Evolutionary conservation across 164 flowering plant genomes (phyloP).

Genomic region (Magnolia sinica): DNA sequence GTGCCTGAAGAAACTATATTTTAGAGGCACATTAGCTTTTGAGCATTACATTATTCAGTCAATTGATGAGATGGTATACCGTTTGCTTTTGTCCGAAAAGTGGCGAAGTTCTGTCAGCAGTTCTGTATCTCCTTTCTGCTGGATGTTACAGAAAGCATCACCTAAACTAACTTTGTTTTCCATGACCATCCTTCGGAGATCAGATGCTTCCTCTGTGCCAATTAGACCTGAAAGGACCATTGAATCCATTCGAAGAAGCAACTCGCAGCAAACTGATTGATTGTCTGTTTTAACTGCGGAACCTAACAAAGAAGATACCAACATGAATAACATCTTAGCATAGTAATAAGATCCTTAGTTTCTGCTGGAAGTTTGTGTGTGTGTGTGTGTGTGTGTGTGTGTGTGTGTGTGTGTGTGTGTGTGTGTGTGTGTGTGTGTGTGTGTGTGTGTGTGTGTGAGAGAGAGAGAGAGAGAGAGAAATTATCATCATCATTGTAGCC

Average conservation of each 20-base stretch:
- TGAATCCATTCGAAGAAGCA: conserved; percentile 80
- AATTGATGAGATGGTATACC: conserved; percentile 28
- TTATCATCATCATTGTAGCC: too few species aligned
- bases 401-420: too few species aligned
- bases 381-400: too few species aligned
- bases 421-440: too few species aligned
- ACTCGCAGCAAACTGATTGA: conserved; percentile 36
- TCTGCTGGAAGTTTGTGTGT: not conserved
- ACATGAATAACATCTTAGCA: not conserved
- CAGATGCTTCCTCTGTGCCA: conserved; percentile 49
- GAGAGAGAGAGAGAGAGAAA: too few species aligned
- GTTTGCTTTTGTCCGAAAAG: conserved; percentile 35
- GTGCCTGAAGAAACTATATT: not conserved
- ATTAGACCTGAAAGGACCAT: conserved; percentile 64
- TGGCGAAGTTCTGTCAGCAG: conserved; percentile 52
- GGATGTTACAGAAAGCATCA: conserved; percentile 35
- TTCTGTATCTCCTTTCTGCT: conserved; percentile 45
- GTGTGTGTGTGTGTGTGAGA: too few species aligned
- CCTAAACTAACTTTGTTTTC: conserved; percentile 31
- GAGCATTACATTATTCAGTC: not conserved
- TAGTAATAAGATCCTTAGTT: not conserved
- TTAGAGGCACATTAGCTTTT: not conserved
- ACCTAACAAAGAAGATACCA: conserved; percentile 1
- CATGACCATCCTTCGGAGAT: conserved; percentile 49
- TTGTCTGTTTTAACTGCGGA: conserved; percentile 28